phyloP scores from a whole-genome alignment of 257 asterid genomes.

The Coffea eugenioides region DNA sequence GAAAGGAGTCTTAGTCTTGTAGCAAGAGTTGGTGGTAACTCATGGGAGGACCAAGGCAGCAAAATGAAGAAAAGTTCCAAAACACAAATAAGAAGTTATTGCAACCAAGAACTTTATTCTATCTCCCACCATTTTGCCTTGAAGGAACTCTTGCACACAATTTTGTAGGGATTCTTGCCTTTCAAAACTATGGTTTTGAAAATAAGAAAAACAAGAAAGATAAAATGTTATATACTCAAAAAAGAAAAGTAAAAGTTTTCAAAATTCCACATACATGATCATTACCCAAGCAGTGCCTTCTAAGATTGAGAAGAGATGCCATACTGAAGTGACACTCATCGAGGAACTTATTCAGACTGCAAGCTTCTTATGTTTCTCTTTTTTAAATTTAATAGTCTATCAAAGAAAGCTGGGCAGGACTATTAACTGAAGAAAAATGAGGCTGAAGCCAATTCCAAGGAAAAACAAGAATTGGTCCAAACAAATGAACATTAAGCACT shows the following conservation, averaged over 20 bases:
- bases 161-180: not conserved
- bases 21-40: not conserved
- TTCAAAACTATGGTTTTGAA: not conserved
- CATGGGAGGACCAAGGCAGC: not conserved
- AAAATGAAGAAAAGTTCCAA: not conserved
- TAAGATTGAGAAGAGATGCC: not conserved
- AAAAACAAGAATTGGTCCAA: too few relatives aligned
- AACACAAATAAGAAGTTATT: not conserved
- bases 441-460: not conserved
- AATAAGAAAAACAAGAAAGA: not conserved
- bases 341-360: not conserved
- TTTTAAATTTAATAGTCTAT: not conserved
- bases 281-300: not conserved
- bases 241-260: too few relatives aligned
- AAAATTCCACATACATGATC: not conserved
- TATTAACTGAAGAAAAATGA: not conserved
- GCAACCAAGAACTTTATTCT: not conserved
- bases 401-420: not conserved
- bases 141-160: not conserved
- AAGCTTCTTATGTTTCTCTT: not conserved
- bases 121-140: not conserved
- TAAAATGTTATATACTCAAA: too few relatives aligned
- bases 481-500: too few relatives aligned
- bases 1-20: not conserved
- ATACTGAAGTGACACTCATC: not conserved